These are phyloP conservation scores for Mycena latifolia DNA, from an alignment of 768 basidiomycete genomes.

Conservation along the genomic window DNA sequence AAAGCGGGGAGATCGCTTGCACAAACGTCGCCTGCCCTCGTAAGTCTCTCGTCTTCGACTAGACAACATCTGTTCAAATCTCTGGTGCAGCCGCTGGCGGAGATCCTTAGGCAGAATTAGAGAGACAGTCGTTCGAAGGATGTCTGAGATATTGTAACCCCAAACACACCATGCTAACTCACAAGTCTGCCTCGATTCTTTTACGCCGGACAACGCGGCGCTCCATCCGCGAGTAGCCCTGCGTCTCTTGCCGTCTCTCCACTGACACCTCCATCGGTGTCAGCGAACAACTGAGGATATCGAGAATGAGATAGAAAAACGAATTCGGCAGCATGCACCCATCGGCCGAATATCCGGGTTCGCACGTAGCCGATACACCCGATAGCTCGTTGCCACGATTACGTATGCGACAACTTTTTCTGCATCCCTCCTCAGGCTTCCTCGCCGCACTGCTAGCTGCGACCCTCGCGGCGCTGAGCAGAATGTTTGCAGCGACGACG, in stretches of 20 bases:
- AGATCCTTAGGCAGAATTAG: conserved; percentile 16
- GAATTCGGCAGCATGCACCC: too few relatives aligned
- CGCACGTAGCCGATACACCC: too few relatives aligned
- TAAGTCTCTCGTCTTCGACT: conserved; percentile 14
- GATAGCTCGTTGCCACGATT: too few relatives aligned
- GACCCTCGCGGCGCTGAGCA: too few relatives aligned
- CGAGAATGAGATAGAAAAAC: too few relatives aligned
- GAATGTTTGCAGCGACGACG: too few relatives aligned
- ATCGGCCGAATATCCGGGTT: too few relatives aligned
- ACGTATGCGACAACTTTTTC: too few relatives aligned
- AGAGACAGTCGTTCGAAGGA: conserved; percentile 6
- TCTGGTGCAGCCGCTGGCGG: conserved; percentile 3
- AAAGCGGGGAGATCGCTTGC: conserved; percentile 15
- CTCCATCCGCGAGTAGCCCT: conserved; percentile 12
- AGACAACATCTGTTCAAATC: conserved; percentile 10
- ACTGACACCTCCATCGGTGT: conserved; percentile 9
- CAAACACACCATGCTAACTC: conserved; percentile 5
- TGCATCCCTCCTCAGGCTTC: too few relatives aligned
- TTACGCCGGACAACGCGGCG: conserved; percentile 6
- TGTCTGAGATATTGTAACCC: conserved; percentile 14
- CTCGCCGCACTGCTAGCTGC: too few relatives aligned
- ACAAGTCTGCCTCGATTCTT: conserved; percentile 17
- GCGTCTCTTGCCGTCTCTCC: conserved; percentile 6
- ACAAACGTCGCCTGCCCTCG: conserved; percentile 19
- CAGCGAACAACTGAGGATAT: too few relatives aligned